Evolutionary conservation across 495 filamentous ascomycete genomes (phyloP).

Genomic region (Geopyxis carbonaria): DNA sequence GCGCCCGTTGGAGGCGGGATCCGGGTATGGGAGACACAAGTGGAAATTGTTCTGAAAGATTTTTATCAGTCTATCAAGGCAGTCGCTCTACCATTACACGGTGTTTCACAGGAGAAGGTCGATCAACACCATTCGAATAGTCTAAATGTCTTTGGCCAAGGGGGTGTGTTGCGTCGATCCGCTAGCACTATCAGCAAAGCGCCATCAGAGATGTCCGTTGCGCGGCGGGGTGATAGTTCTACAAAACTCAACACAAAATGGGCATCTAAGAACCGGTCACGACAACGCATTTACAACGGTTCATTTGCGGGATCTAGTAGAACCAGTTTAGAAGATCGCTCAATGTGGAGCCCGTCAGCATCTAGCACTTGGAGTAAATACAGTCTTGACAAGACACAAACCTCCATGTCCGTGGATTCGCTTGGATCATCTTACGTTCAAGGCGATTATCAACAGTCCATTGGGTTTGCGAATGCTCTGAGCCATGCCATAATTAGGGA

Average conservation of each 20-base stretch:
- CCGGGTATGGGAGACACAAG: constrained; percentile 71
- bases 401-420: constrained; percentile 79
- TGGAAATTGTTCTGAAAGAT: constrained; percentile 79
- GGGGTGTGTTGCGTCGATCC: constrained; percentile 54
- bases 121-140: constrained; percentile 27
- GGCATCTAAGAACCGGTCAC: constrained; percentile 69
- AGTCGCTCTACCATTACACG: constrained; percentile 68
- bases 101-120: constrained; percentile 26
- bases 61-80: constrained; percentile 81
- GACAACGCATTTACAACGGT: constrained; percentile 57
- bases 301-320: constrained; percentile 80
- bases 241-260: constrained; percentile 47
- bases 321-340: constrained; percentile 83
- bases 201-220: constrained; percentile 47
- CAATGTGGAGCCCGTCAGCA: constrained; percentile 76
- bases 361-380: constrained; percentile 92
- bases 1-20: constrained; percentile 58
- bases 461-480: constrained; percentile 93
- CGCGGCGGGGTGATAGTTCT: constrained; percentile 13
- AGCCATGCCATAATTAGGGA: constrained; percentile 94
- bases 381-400: constrained; percentile 72
- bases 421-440: constrained; percentile 61
- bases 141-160: constrained; percentile 38
- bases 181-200: constrained; percentile 86
- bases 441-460: constrained; percentile 83